Evolutionary conservation across 1,284 basidiomycete species (phyloP).

Genomic region (Cryptococcus sp.): DNA sequence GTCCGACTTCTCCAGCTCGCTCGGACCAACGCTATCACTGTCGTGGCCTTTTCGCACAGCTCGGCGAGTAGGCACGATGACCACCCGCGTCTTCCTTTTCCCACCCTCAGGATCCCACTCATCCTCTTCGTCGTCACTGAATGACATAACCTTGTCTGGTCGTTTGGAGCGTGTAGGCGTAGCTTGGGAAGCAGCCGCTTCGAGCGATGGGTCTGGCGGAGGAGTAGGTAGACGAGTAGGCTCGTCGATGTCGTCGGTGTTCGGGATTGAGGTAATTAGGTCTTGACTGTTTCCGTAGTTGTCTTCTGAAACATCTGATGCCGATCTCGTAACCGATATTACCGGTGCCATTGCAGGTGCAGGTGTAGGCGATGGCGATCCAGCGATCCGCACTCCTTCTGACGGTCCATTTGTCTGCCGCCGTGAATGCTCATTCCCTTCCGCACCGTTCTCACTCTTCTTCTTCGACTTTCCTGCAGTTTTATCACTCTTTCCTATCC

Average conservation of each 20-base stretch:
- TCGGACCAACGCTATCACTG: slow-evolving; percentile 12
- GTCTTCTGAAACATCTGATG: too few species aligned
- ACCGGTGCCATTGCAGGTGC: too few species aligned
- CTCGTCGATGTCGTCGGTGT: too few species aligned
- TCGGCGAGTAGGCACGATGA: slow-evolving; percentile 33
- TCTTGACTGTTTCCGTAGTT: too few species aligned
- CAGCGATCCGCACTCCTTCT: too few species aligned
- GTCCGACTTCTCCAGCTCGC: slow-evolving; percentile 8
- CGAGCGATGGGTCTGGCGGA: not conserved
- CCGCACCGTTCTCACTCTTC: too few species aligned
- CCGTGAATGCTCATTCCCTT: too few species aligned
- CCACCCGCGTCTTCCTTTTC: slow-evolving; percentile 16
- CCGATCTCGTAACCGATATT: too few species aligned
- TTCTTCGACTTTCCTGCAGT: too few species aligned
- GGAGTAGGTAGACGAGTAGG: not conserved
- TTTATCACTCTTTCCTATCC: slow-evolving; percentile 1
- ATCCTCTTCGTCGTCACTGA: slow-evolving; percentile 41
- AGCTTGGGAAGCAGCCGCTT: not conserved
- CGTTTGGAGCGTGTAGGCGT: slow-evolving; percentile 10
- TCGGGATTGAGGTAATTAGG: too few species aligned
- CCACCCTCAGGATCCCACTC: slow-evolving; percentile 42
- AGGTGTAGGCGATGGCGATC: too few species aligned
- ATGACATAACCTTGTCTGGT: slow-evolving; percentile 20
- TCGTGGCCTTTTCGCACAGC: slow-evolving; percentile 7
- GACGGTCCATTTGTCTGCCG: too few species aligned